phyloP scores from a whole-genome alignment of 2,329 filamentous ascomycete species.

The Claviceps fusiformis region DNA sequence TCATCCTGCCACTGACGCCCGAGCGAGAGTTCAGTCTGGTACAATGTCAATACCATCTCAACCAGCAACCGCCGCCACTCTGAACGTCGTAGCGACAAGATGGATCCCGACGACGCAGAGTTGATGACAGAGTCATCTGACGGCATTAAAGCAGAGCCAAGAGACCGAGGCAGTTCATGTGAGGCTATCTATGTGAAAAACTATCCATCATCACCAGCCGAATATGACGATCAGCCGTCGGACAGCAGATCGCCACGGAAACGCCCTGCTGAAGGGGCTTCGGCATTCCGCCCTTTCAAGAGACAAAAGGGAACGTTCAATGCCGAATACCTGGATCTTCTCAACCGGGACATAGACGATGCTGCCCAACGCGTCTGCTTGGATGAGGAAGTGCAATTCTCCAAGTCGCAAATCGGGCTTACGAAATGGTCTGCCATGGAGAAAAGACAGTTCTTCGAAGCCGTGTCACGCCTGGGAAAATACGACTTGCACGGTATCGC shows the following conservation, averaged over 20 bases:
- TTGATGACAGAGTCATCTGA: not conserved
- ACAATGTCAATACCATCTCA: constrained; percentile 16
- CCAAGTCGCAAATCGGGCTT: constrained; percentile 49
- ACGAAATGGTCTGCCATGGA: constrained; percentile 58
- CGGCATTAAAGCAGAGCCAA: not conserved
- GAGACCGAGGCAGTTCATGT: not conserved
- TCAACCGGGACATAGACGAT: constrained; percentile 47
- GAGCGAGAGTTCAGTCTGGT: constrained; percentile 6
- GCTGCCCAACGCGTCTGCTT: constrained; percentile 25
- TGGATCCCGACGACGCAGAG: constrained; percentile 16
- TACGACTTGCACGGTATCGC: constrained; percentile 51
- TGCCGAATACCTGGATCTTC: constrained; percentile 31
- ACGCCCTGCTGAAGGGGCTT: constrained; percentile 13
- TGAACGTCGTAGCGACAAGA: constrained; percentile 10
- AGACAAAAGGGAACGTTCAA: constrained; percentile 30
- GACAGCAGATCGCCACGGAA: constrained; percentile 15
- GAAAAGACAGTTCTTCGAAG: constrained; percentile 56
- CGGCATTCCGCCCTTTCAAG: constrained; percentile 26
- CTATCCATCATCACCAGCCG: not conserved
- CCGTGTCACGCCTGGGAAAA: constrained; percentile 49
- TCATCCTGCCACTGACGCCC: not conserved
- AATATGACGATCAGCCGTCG: not conserved
- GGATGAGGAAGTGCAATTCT: constrained; percentile 18
- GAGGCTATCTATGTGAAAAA: not conserved
- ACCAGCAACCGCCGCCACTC: constrained; percentile 7